These are phyloP conservation scores for Meyerozyma elateridarum DNA, from an alignment of 1,139 yeast genomes.

Conservation along the genomic window DNA sequence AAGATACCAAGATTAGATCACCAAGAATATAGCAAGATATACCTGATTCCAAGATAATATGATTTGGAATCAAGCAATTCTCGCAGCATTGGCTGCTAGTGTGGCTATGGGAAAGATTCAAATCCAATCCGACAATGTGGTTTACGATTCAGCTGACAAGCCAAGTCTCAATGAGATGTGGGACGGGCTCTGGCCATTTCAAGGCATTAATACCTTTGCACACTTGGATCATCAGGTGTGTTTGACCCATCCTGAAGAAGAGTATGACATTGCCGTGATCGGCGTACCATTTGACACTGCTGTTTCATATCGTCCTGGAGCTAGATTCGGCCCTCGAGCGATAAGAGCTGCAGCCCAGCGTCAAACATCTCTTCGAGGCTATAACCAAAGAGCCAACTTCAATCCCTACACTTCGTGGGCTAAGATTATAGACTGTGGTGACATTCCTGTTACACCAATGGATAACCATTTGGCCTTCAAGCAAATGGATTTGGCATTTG, in stretches of 20 bases:
- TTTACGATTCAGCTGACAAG: slow-evolving; percentile 6
- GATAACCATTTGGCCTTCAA: slow-evolving; percentile 63
- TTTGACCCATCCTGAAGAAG: slow-evolving; percentile 39
- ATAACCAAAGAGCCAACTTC: slow-evolving; percentile 58
- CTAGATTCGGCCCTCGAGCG: slow-evolving; percentile 77
- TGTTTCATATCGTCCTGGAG: slow-evolving; percentile 68
- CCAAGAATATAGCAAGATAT: too few relatives aligned
- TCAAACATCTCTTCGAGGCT: slow-evolving; percentile 62
- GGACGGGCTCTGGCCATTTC: slow-evolving; percentile 66
- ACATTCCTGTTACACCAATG: slow-evolving; percentile 75
- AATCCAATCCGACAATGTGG: slow-evolving; percentile 6
- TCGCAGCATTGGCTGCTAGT: neutral
- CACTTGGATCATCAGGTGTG: slow-evolving; percentile 60
- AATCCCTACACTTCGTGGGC: slow-evolving; percentile 73
- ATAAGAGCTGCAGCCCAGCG: slow-evolving; percentile 71
- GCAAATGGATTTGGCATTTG: slow-evolving; percentile 69
- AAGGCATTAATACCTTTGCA: slow-evolving; percentile 71
- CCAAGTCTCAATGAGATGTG: slow-evolving; percentile 49
- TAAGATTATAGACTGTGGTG: slow-evolving; percentile 70
- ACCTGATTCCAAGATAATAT: too few relatives aligned
- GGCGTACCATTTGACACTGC: slow-evolving; percentile 83
- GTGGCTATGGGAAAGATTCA: slow-evolving; percentile 4
- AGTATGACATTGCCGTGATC: slow-evolving; percentile 61
- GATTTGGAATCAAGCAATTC: too few relatives aligned
- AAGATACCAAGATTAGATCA: too few relatives aligned